These are phyloP conservation scores for Macadamia integrifolia DNA, from an alignment of 164 flowering plant species.

Conservation along the genomic window DNA sequence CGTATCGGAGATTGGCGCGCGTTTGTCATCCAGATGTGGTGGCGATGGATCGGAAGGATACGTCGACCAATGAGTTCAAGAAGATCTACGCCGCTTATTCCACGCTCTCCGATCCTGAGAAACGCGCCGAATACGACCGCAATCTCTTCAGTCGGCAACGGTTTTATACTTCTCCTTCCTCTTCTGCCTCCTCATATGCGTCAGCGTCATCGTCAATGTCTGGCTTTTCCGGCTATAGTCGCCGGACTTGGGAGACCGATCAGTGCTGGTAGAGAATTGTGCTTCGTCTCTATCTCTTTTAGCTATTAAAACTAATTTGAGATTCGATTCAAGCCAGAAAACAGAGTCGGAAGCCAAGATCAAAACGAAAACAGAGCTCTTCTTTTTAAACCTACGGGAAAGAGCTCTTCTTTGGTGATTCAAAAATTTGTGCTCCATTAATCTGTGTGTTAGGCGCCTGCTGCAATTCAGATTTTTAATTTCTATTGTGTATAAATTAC, in stretches of 20 bases:
- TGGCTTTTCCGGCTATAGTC: conserved; percentile 11
- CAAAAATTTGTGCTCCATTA: too few relatives aligned
- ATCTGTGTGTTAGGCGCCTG: too few relatives aligned
- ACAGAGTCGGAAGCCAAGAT: background rate
- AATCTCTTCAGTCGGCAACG: conserved; percentile 6
- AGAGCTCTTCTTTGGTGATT: too few relatives aligned
- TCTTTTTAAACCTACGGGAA: too few relatives aligned
- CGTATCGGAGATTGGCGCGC: conserved; percentile 61
- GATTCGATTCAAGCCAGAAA: background rate
- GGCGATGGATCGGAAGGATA: conserved; percentile 13
- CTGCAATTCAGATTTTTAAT: too few relatives aligned
- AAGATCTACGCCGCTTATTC: conserved; percentile 31
- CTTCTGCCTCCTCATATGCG: background rate
- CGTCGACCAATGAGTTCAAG: conserved; percentile 30
- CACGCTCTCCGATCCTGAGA: conserved; percentile 33
- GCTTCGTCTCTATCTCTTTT: too few relatives aligned
- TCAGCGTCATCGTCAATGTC: background rate
- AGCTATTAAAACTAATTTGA: background rate
- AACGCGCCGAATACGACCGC: conserved; percentile 34
- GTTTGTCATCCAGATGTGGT: conserved; percentile 62
- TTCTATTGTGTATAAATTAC: too few relatives aligned
- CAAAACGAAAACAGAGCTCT: background rate
- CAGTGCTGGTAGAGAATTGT: conserved; percentile 34
- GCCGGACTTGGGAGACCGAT: conserved; percentile 43
- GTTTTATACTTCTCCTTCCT: background rate